Percentiles rank a stretch among this genome's conserved stretches.
Evolutionary conservation across 2,329 filamentous ascomycete species (phyloP).

Genomic region (Curvularia lunata): DNA sequence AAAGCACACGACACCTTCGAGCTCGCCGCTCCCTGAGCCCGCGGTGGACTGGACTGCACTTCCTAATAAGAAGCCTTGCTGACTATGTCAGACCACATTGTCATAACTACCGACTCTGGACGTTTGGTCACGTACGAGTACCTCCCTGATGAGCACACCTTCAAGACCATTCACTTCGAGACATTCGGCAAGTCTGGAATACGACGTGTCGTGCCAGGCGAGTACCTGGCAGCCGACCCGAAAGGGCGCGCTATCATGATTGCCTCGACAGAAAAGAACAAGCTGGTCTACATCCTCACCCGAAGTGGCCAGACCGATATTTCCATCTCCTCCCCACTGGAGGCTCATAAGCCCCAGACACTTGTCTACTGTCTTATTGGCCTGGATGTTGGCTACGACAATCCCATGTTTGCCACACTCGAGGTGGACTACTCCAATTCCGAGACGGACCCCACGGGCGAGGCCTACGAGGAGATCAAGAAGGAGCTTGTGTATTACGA

Average conservation of each 20-base stretch:
- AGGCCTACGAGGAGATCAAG: conserved; percentile 80
- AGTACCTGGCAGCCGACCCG: conserved; percentile 94
- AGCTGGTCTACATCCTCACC: conserved; percentile 98
- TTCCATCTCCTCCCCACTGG: conserved; percentile 94
- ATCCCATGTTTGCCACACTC: conserved; percentile 92
- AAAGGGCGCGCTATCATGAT: conserved; percentile 95
- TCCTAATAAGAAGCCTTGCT: conserved; percentile 42
- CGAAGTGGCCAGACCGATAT: conserved; percentile 92
- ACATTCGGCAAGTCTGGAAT: conserved; percentile 98
- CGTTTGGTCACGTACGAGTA: conserved; percentile 95
- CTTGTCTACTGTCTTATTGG: conserved; percentile 87
- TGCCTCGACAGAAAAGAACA: conserved; percentile 96
- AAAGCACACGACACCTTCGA: conserved; percentile 46
- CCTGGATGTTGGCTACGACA: conserved; percentile 94
- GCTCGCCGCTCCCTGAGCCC: conserved; percentile 32
- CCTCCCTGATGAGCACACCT: conserved; percentile 81
- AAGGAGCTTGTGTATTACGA: conserved; percentile 97
- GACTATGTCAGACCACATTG: conserved; percentile 79
- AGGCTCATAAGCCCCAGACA: conserved; percentile 92
- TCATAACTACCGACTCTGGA: conserved; percentile 93
- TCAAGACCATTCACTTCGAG: conserved; percentile 89
- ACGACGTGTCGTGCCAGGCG: conserved; percentile 89
- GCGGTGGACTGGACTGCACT: conserved; percentile 39
- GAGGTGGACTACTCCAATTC: conserved; percentile 92
- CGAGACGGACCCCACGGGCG: conserved; percentile 87